These are phyloP conservation scores for Pichia manshurica DNA, from an alignment of 805 yeast genomes.

Conservation along the genomic window DNA sequence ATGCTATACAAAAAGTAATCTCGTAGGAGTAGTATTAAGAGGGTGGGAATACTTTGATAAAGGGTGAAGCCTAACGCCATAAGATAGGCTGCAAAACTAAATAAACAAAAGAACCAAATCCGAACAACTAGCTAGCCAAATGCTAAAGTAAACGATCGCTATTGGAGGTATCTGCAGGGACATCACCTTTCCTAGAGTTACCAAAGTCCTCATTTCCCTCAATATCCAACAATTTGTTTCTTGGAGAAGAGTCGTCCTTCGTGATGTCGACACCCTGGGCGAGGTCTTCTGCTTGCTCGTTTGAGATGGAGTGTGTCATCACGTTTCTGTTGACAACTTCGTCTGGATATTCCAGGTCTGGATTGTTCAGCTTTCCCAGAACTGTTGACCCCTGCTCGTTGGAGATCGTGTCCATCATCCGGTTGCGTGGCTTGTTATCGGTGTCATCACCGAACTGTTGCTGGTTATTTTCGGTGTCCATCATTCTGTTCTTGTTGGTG, in stretches of 20 bases:
- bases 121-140: too few species aligned
- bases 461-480: slow-evolving; percentile 12
- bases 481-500: slow-evolving; percentile 10
- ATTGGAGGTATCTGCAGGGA: not conserved
- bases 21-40: too few species aligned
- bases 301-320: slow-evolving; percentile 8
- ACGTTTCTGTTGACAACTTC: not conserved
- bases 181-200: not conserved
- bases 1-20: too few species aligned
- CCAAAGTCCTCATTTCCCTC: slow-evolving; percentile 2
- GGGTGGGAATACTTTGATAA: not conserved
- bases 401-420: slow-evolving; percentile 15
- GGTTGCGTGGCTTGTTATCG: slow-evolving; percentile 11
- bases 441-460: slow-evolving; percentile 9
- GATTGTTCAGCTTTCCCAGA: not conserved
- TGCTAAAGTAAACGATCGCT: slow-evolving; percentile 11
- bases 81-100: too few species aligned
- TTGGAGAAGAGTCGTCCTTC: not conserved
- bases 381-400: slow-evolving; percentile 11
- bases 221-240: slow-evolving; percentile 10
- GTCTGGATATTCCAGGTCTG: not conserved
- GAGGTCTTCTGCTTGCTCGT: slow-evolving; percentile 5
- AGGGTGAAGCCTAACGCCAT: too few species aligned
- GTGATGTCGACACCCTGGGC: not conserved
- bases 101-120: too few species aligned